Base-by-base conservation (phyloP, 225 moss, liverwort and hornwort species). In the Asterella californica region DNA sequence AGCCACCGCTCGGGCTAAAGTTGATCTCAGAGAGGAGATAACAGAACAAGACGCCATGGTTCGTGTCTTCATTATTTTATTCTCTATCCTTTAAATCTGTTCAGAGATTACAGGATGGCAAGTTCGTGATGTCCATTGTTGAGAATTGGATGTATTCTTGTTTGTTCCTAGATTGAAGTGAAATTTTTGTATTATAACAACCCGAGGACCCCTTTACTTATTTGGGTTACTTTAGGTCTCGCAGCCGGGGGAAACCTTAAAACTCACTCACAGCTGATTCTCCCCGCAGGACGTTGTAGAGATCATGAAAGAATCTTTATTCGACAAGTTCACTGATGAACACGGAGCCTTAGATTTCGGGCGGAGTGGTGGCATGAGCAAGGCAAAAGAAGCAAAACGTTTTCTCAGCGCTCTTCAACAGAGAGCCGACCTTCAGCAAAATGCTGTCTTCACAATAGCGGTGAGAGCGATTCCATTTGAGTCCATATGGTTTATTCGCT, bases 1-100 rank as follows among this genome's bases (percentile, higher is more conserved):
- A 74, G 97, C 91, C 73, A 93, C 95, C 86, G 97, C 97, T 76
- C 90, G 97, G 76, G 95, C 97, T 61, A 95, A 92, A 82, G 76
- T 99, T 70, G 97, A 99, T 77, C 92, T 99, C 6, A 91, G 97
- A 74, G 97, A 99, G 83, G 92, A 93, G 74, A 91, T 99, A n/a
- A 90, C 88, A 79, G 83, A 88, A 84, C 92, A 99, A 83, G 95
- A 99, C 81, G 97, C 97, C 62, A 81, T 88, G 93, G 97, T 97
- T 82, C 15, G 71, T 46, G 10, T 55, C 8, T 49, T 21, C 55
- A 50, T 9, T 27, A 34, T 2, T n/a, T n/a, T n/a, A n/a, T 29
- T 49, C 78, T 64, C 21, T 15, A 57, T 21, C 24, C 15, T 57
- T 57, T 4, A 5, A 15, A 5, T 57, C 17, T 0, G 5, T 57